Conservation (phyloP, 2,329 filamentous ascomycete genomes). For the Fusarium siculi region DNA sequence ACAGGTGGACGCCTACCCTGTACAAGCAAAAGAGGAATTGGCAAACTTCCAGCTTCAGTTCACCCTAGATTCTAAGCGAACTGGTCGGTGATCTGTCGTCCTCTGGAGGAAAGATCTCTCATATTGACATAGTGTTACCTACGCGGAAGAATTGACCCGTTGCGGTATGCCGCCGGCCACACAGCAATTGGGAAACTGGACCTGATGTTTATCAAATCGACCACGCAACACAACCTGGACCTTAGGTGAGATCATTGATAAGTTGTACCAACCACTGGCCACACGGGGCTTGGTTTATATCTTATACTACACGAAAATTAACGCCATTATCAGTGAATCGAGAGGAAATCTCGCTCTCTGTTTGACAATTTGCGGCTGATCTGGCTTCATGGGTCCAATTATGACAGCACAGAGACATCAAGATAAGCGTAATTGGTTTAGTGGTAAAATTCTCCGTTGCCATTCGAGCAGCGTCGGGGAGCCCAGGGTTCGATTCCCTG, state of each 20-base stretch:
- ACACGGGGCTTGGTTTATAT: constrained; percentile 43
- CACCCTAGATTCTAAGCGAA: constrained; percentile 60
- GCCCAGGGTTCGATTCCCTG: constrained; percentile 1
- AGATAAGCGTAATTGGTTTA: constrained; percentile 1
- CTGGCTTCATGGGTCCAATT: constrained; percentile 62
- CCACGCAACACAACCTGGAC: constrained; percentile 31
- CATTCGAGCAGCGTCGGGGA: neutral
- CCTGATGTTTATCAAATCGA: no score
- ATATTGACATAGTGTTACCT: constrained; percentile 55
- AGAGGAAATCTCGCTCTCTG: constrained; percentile 42
- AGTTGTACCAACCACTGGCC: constrained; percentile 63
- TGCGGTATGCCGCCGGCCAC: no score
- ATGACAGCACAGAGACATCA: constrained; percentile 39
- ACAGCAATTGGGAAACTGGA: no score
- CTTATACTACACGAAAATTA: constrained; percentile 64
- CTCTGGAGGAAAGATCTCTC: constrained; percentile 68
- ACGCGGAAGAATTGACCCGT: no score
- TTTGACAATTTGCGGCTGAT: constrained; percentile 49
- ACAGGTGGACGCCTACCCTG: neutral
- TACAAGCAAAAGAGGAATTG: neutral
- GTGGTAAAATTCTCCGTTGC: constrained; percentile 3
- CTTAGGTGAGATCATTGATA: constrained; percentile 65
- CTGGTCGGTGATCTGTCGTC: constrained; percentile 67
- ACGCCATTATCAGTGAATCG: constrained; percentile 63
- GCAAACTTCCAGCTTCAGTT: neutral